Evolutionary conservation across 2,329 filamentous ascomycete species (phyloP).

Genomic region (Mycosphaerelloides madeirae): DNA sequence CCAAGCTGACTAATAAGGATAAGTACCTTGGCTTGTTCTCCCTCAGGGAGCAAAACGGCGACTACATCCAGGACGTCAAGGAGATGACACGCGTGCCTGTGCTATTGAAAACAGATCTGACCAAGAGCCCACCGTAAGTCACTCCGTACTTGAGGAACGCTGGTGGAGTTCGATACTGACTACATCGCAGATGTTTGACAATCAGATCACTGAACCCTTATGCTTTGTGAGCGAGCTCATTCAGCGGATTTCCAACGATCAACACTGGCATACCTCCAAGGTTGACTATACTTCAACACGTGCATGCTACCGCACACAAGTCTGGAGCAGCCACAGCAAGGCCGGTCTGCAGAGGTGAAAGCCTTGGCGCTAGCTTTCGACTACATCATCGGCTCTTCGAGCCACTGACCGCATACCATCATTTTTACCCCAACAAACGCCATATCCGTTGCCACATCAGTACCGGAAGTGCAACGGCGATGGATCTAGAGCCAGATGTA

Average conservation of each 20-base stretch:
- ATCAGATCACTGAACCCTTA: conserved; percentile 79
- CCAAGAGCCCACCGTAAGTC: conserved; percentile 98
- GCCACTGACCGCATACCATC: conserved; percentile 25
- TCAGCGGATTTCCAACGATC: neutral
- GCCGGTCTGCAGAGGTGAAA: conserved; percentile 9
- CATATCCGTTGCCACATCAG: too few relatives aligned
- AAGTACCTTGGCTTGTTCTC: conserved; percentile 90
- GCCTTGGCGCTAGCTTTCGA: conserved; percentile 8
- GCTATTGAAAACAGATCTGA: conserved; percentile 95
- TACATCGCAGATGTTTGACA: conserved; percentile 63
- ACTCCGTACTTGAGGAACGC: conserved; percentile 1
- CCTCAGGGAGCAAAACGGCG: conserved; percentile 83
- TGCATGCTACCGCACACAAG: conserved; percentile 14
- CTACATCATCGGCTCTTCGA: conserved; percentile 6
- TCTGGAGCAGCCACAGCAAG: conserved; percentile 14
- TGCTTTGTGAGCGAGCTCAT: conserved; percentile 45
- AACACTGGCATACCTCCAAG: neutral
- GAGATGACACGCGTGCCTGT: conserved; percentile 98
- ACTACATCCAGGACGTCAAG: conserved; percentile 96
- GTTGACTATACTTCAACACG: conserved; percentile 6
- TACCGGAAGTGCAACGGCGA: neutral
- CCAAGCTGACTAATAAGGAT: conserved; percentile 84
- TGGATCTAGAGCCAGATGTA: too few relatives aligned
- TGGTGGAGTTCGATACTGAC: conserved; percentile 35
- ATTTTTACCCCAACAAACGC: conserved; percentile 4